phyloP scores from a whole-genome alignment of 768 basidiomycete genomes.

The Lentinula sp. region DNA sequence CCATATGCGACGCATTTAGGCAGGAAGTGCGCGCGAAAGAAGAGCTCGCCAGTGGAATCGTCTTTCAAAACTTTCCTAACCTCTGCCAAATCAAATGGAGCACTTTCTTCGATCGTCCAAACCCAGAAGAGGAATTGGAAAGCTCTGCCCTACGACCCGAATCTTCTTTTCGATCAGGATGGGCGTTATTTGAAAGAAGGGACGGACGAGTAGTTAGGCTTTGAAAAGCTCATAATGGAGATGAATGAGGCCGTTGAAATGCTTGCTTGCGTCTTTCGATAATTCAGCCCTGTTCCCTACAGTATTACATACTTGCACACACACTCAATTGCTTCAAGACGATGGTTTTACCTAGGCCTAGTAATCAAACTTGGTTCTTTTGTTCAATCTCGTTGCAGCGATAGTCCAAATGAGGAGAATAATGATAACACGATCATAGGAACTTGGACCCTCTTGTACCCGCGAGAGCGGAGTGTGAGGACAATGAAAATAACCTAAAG shows the following conservation, averaged over 20 bases:
- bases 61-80: not conserved
- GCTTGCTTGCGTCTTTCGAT: not conserved
- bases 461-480: not conserved
- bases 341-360: too few species aligned
- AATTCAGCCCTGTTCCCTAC: not conserved
- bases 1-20: slow-evolving; percentile 19
- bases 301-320: too few species aligned
- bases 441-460: not conserved
- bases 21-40: not conserved
- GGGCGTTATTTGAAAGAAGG: not conserved
- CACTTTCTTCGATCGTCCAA: not conserved
- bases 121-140: not conserved
- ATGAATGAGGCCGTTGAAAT: not conserved
- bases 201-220: not conserved
- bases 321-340: too few species aligned
- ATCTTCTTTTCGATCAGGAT: not conserved
- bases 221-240: not conserved
- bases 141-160: not conserved
- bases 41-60: not conserved
- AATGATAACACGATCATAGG: not conserved
- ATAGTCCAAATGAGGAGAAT: not conserved
- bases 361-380: not conserved
- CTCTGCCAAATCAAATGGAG: slow-evolving; percentile 2
- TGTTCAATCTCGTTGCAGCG: not conserved
- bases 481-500: not conserved